Percentiles rank a stretch among this genome's conserved stretches.
Evolutionary conservation across 148 eudicot genomes (phyloP).

Genomic region (Arbutus unedo): DNA sequence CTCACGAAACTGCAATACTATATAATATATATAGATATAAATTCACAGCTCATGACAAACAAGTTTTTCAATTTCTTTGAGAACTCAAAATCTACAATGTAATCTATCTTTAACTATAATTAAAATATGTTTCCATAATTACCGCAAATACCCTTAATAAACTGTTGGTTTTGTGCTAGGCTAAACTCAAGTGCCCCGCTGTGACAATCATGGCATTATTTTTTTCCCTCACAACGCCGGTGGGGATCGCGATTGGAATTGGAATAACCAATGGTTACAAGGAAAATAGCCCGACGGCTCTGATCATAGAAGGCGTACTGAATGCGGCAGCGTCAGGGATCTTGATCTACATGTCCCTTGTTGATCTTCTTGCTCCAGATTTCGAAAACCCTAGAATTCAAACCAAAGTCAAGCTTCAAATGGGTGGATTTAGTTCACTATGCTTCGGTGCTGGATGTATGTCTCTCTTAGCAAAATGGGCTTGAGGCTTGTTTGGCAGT

Average conservation of each 20-base stretch:
- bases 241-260: background rate
- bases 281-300: background rate
- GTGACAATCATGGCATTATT: background rate
- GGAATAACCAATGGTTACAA: background rate
- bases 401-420: constrained; percentile 1
- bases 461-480: constrained; percentile 20
- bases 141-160: background rate
- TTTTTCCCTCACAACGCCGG: constrained; percentile 12
- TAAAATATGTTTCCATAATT: too few relatives aligned
- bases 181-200: background rate
- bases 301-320: constrained; percentile 4
- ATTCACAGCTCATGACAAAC: too few relatives aligned
- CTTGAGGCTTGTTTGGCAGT: background rate
- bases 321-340: constrained; percentile 17
- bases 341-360: constrained; percentile 18
- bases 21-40: too few relatives aligned
- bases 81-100: too few relatives aligned
- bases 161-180: background rate
- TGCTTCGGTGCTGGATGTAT: constrained; percentile 14
- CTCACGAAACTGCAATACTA: too few relatives aligned
- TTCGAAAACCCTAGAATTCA: constrained; percentile 11
- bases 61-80: too few relatives aligned
- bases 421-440: constrained; percentile 4
- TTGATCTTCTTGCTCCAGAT: constrained; percentile 20
- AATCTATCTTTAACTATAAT: too few relatives aligned